A percentile compares a stretch with the other conserved stretches of the same genome.
Evolutionary conservation across 2,329 filamentous ascomycete genomes (phyloP).

Genomic region (Dactylellina haptotyla): DNA sequence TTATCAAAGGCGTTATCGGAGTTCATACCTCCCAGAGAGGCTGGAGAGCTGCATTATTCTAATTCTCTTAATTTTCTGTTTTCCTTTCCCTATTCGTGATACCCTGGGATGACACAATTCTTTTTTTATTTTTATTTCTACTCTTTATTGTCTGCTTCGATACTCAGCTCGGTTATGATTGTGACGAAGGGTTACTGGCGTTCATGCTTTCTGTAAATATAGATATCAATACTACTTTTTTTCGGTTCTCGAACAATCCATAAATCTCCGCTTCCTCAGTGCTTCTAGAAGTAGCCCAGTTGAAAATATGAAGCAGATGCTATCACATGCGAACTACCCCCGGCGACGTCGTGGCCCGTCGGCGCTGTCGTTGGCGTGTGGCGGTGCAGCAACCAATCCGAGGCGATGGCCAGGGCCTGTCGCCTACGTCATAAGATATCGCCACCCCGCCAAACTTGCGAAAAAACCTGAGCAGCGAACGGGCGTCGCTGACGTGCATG

Average conservation of each 20-base stretch:
- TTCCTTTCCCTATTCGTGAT: constrained; percentile 11
- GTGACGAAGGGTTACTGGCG: too few relatives aligned
- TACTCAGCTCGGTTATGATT: too few relatives aligned
- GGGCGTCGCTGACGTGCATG: constrained; percentile 22
- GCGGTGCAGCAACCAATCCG: constrained; percentile 31
- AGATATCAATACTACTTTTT: background rate
- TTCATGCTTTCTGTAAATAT: background rate
- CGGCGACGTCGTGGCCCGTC: too few relatives aligned
- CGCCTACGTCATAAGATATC: constrained; percentile 51
- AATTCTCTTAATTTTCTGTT: background rate
- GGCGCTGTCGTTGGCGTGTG: constrained; percentile 27
- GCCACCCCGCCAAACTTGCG: constrained; percentile 15
- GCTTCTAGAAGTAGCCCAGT: background rate
- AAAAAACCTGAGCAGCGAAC: background rate
- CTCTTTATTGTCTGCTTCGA: background rate
- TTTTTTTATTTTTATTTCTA: background rate
- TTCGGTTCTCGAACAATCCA: background rate
- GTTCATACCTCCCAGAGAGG: constrained; percentile 13
- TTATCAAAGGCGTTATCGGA: constrained; percentile 49
- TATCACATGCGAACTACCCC: background rate
- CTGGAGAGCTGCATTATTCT: background rate
- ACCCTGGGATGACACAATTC: constrained; percentile 25
- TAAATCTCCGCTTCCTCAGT: too few relatives aligned
- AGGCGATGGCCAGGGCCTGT: background rate
- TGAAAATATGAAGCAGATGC: background rate